Conservation (phyloP, 129 eudicot genomes). For the Apium graveolens region DNA sequence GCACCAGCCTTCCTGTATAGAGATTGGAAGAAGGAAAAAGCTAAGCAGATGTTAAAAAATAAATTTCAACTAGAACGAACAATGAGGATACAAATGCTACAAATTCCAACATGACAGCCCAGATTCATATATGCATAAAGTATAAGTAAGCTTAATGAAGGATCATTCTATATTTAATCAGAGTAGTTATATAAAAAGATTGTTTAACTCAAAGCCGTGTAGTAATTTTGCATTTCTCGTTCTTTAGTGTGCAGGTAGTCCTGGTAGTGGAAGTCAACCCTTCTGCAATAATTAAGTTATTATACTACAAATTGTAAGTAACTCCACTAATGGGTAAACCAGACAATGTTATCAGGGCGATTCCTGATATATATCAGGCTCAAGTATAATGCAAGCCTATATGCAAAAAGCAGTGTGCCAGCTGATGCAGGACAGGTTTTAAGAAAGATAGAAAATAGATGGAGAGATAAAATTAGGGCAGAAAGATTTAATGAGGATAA, state of each 20-base stretch:
- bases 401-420: too few relatives aligned
- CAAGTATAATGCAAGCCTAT: not conserved
- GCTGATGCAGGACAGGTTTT: too few relatives aligned
- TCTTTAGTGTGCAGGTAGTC: not conserved
- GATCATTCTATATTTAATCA: not conserved
- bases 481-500: not conserved
- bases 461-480: not conserved
- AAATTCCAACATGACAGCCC: not conserved
- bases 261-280: not conserved
- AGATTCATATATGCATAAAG: too few relatives aligned
- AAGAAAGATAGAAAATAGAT: not conserved
- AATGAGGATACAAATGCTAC: not conserved
- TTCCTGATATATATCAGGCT: not conserved
- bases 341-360: not conserved
- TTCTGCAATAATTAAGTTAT: not conserved
- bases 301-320: not conserved
- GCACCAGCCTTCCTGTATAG: conserved; percentile 90
- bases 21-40: not conserved
- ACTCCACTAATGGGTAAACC: not conserved
- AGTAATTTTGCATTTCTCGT: not conserved
- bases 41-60: not conserved
- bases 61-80: not conserved
- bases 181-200: not conserved
- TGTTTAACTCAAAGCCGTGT: not conserved
- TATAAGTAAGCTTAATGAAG: not conserved